Base-by-base conservation (phyloP, 176 grass and related monocot species). In the Oropetium thomaeum region DNA sequence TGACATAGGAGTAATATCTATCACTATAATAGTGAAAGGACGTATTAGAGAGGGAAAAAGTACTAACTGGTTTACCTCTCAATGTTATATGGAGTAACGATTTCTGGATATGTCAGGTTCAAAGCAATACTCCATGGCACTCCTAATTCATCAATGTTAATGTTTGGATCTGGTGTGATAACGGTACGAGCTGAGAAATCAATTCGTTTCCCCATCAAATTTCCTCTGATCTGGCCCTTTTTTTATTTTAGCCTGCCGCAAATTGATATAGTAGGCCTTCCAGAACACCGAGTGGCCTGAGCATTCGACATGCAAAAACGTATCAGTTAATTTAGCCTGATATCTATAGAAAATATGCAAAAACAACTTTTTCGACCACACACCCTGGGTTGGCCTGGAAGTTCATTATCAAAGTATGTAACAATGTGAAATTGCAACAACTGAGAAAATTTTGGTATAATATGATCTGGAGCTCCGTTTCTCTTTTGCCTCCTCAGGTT, bases 341-440 rank as follows among this genome's bases (percentile, higher is more conserved):
- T 47, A 70, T 59, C 31, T 15, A 67, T 39, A 38, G 81, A 5
- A 62, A 76, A 30, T 29, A 73, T 61, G 37, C 23, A 25, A 55
- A 14, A 59, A 27, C 26, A 14, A 8, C 19, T 27, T 42, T 26
- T 16, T 23, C 9, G 49, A 33, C 16, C 33, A 51, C 74, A 67
- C 48, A 92, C 89, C 80, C 90, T 88, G 25, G 95, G 95, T 81
- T 97, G 95, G 42, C 95, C 95, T 63, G 95, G 95, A 77, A 97
- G 90, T 28, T 97, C 95, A 79, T 97, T 97, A 76, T 97, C 95
- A 63, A 97, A 97, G 87, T 97, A 97, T 38, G 95, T 97, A 29
- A 90, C 95, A 59, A 97, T 97, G 73, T 97, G 95, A 78, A 97
- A 97, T 62, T 97, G 95, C 65, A 97, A 87, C 38, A 97, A 53